Base-by-base conservation (phyloP, 2,329 filamentous ascomycete genomes). In the Cadophora malorum region DNA sequence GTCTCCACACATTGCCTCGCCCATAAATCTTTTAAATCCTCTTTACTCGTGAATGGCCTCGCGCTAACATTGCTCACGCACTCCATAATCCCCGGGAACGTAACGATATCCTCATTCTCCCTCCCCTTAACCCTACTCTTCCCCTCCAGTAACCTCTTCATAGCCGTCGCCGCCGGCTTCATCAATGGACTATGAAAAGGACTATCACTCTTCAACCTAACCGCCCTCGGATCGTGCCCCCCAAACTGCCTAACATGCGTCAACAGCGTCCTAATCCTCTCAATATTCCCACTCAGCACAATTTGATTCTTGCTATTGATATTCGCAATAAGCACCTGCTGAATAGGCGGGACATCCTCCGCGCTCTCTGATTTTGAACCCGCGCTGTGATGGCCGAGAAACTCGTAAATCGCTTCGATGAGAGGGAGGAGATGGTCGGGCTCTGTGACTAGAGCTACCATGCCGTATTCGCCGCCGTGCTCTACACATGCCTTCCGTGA, bases 241-340 rank as follows among this genome's bases (percentile, higher is more conserved):
- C 93, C 88, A 77, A 97, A 97, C 78, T 96, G 93, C 63, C 94
- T 85, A 67, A 98, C 85, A 78, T 97, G 94, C 12, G 92, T 89
- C 64, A 97, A 83, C 21, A 97, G 87, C 66, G 90, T 90, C 75
- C 88, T 90, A 79, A 97, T 97, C 73, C 89, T 86, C 74, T 90
- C 90, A 64, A 97, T 90, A 79, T 90, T 95, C 45, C 95, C 95
- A 77, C 92, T 96, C 63, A 98, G 84, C 63, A 97, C 95, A 75
- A 98, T 97, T 81, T 98, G 95, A 78, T 97, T 97, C 82, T 94
- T 96, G 79, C 90, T 93, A 81, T 98, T 98, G 81, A 97, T 89
- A 80, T 98, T 97, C 68, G 94, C 95, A 74, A 98, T 94, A 73
- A 91, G 83, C 62, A 97, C 94, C 79, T 97, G 92, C 76, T 96